phyloP scores from a whole-genome alignment of 345 rosid species.

The Ceriops decandra region DNA sequence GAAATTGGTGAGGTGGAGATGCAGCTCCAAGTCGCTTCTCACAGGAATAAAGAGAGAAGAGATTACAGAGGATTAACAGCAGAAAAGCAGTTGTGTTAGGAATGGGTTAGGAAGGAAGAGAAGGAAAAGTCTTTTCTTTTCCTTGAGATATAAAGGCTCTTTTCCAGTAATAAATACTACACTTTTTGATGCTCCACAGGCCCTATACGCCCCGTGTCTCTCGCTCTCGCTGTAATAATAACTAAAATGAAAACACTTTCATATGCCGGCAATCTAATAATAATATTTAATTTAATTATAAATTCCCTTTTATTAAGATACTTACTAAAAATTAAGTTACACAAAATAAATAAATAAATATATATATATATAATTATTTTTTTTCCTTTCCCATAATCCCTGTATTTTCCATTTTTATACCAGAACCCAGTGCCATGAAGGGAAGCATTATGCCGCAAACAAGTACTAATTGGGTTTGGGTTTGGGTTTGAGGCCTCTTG shows the following conservation, averaged over 20 bases:
- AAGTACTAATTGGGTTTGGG: too few species aligned
- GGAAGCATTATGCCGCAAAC: too few species aligned
- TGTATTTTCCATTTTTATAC: too few species aligned
- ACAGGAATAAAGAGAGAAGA: background rate
- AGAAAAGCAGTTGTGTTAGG: conserved; percentile 17
- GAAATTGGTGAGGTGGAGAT: background rate
- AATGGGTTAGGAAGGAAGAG: conserved; percentile 14
- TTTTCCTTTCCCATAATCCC: too few species aligned
- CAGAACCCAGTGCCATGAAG: too few species aligned
- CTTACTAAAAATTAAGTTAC: too few species aligned
- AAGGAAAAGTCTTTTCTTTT: background rate
- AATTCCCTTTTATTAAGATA: too few species aligned
- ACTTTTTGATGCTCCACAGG: conserved; percentile 19
- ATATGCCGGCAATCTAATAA: background rate
- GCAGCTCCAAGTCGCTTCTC: background rate
- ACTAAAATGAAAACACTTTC: background rate
- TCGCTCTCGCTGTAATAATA: conserved; percentile 13
- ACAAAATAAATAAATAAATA: too few species aligned
- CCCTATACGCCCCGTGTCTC: conserved; percentile 25
- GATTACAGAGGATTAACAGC: background rate
- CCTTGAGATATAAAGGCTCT: conserved; percentile 21
- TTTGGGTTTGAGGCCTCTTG: too few species aligned
- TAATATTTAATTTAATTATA: background rate
- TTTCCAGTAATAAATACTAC: conserved; percentile 3
- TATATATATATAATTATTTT: too few species aligned